Evolutionary conservation across 2,329 filamentous ascomycete genomes (phyloP), one percentile per base, ranked within the genome.

Genomic region (Thelonectria discophora): DNA sequence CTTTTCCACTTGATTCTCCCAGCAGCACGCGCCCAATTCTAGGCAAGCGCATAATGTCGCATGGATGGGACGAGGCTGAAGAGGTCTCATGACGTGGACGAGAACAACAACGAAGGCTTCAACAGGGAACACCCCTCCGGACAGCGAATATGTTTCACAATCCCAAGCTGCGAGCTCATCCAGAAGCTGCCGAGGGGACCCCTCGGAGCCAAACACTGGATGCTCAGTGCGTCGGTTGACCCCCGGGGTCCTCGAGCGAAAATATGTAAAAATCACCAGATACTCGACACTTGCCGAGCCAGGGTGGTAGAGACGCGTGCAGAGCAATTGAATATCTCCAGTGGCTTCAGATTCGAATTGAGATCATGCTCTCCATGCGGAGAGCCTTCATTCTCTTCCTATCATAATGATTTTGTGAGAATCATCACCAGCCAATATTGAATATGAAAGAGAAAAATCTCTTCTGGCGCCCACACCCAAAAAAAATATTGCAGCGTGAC

Each of bases 311-410:
- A 47, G 37, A 57, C 52, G 40, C 21, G 17, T 12, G 43, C 46
- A 60, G 15, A 57, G 12, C 61, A 68, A 57, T 58, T 39, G 40
- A 34, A 34, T 61, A 3, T 15, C 34, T 18, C 46, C 11, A 1
- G 5, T 67, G 79, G 85, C 85, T 86, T 88, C 86, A 88, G 86
- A 88, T 85, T 82, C 75, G 75, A 77, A 76, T 80, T 87, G 82
- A 87, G 82, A 88, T 88, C 86, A 88, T 83, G 79, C 80, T 81
- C 79, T 79, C 81, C 77, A 67, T 69, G 63, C 65, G 72, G 77
- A 77, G 76, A 82, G 80, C 82, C 79, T 84, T 88, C 85, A 88
- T 81, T 84, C 86, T 88, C 86, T 88, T 88, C 86, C 86, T 88
- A 88, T 88, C 83, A 86, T 86, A 77, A 76, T 73, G 79, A 81